Evolutionary conservation across 2,329 filamentous ascomycete genomes (phyloP).

Genomic region (Fusarium algeriense): DNA sequence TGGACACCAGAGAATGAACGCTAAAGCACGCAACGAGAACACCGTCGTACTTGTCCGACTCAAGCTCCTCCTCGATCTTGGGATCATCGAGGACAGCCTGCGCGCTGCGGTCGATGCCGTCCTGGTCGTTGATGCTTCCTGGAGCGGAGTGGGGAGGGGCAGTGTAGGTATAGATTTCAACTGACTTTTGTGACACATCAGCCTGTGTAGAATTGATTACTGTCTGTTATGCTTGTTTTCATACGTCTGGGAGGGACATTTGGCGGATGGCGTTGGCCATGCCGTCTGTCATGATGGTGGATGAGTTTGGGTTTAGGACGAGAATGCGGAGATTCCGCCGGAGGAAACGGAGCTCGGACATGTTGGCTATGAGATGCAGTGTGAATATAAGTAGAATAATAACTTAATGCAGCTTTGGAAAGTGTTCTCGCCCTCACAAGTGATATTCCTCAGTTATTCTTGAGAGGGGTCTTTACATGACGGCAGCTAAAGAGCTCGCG

Average conservation of each 20-base stretch:
- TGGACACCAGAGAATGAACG: constrained; percentile 79
- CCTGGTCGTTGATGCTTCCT: constrained; percentile 81
- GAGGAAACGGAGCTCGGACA: constrained; percentile 39
- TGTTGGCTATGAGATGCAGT: neutral
- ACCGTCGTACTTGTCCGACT: constrained; percentile 71
- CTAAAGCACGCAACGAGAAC: constrained; percentile 92
- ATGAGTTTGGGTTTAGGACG: constrained; percentile 85
- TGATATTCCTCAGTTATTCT: constrained; percentile 3
- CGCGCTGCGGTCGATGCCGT: constrained; percentile 74
- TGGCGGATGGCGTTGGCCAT: constrained; percentile 65
- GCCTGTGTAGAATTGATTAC: constrained; percentile 16
- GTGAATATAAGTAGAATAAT: neutral
- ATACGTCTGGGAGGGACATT: constrained; percentile 51
- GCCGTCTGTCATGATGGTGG: constrained; percentile 75
- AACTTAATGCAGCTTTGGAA: neutral
- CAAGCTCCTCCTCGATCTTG: constrained; percentile 49
- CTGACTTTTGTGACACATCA: constrained; percentile 52
- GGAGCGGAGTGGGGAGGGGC: constrained; percentile 69
- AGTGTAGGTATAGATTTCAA: constrained; percentile 73
- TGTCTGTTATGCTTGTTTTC: neutral
- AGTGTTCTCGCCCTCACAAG: neutral
- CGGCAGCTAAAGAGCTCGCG: constrained; percentile 19
- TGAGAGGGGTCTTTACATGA: constrained; percentile 23
- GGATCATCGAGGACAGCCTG: constrained; percentile 71
- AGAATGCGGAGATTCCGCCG: constrained; percentile 62